Base-by-base conservation (phyloP, 441 rosid genomes). In the Populus tomentosa region DNA sequence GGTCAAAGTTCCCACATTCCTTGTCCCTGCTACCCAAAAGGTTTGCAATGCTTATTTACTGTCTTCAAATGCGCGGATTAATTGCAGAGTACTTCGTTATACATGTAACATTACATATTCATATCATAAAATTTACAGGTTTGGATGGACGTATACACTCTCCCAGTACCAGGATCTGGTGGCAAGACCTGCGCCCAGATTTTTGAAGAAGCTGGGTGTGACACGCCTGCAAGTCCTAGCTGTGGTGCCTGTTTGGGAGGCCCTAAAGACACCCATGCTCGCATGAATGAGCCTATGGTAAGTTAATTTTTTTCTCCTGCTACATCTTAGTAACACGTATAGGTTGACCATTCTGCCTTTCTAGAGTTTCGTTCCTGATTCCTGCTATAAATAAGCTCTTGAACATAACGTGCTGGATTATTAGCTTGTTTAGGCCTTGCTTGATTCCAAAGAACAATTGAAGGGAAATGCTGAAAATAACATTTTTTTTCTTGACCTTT, bases 221-320 rank as follows among this genome's bases (percentile, higher is more conserved):
- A 95, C 86, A 89, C 97, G 7, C 99, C 98, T 71, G 84, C 97
- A 20, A 95, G 94, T 84, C 98, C 99, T 78, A 88, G 92, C 81
- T 95, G 99, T 79, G 99, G 95, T 77, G 99, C 99, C 67, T 95
- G 99, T 83, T 86, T 95, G 91, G 99, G 99, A 80, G 98, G 99
- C 77, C 99, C 99, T 33, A 76, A 82, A 78, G 99, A 95, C 82
- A 95, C 98, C 50, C 93, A 92, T 76, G 97, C 98, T 24, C 95
- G 97, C 32, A 81, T 95, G 90, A 95, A 95, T 69, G 98, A 94
- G 76, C 88, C 99, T 74, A 83, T 86, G 89, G 98, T 84, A 88
- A 69, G 88, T 76, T 59, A 30, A 71, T 9, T 72, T 69, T 56
- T 62, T 40, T 13, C 36, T 14, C 14, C 16, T 16, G 7, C 53